Conservation (phyloP, 1,284 basidiomycete genomes). For the Ganoderma resinaceum region DNA sequence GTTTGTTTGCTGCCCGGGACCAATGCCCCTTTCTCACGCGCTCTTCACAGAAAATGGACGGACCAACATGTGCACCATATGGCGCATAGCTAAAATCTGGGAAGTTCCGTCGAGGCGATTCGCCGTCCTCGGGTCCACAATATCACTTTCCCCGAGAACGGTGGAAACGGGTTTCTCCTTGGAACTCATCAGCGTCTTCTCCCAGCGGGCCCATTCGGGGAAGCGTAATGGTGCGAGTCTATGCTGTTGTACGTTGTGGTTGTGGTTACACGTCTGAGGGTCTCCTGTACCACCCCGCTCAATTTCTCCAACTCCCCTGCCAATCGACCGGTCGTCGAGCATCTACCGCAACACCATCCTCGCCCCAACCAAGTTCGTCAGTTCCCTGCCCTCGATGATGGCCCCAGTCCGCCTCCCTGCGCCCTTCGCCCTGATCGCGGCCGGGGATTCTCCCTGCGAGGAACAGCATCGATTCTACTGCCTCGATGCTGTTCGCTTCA, state of each 20-base stretch:
- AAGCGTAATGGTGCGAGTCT: neutral
- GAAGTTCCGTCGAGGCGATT: neutral
- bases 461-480: neutral
- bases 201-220: neutral
- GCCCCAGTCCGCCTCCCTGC: neutral
- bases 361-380: neutral
- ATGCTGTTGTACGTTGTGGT: neutral
- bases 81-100: neutral
- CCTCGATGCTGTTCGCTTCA: neutral
- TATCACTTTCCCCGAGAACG: neutral
- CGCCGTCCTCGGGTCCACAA: neutral
- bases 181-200: neutral
- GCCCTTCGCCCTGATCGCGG: neutral
- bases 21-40: neutral
- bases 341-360: neutral
- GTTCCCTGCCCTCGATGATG: neutral
- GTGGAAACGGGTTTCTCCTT: neutral
- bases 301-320: neutral
- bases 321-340: neutral
- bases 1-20: neutral
- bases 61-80: constrained; percentile 2
- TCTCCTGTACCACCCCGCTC: neutral
- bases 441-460: neutral
- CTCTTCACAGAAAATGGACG: constrained; percentile 1
- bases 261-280: neutral